Base-by-base conservation (phyloP, 225 moss, liverwort and hornwort genomes). In the Straminergon stramineum region DNA sequence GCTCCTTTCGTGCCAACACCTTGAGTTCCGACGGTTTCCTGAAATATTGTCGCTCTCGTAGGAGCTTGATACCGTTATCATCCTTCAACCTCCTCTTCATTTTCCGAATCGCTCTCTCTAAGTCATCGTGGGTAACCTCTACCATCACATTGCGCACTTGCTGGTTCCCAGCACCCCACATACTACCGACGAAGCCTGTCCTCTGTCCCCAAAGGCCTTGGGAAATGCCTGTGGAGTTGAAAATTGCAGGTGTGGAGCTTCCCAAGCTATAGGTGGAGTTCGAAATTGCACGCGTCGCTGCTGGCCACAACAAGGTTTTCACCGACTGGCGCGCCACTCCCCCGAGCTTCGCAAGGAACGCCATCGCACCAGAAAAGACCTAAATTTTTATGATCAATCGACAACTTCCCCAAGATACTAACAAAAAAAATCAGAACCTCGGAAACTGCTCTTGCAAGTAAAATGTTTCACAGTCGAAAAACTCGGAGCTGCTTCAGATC, bases 61-160 rank as follows among this genome's bases (percentile, higher is more conserved):
- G 89, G 85, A 86, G 75, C 83, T 86, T 94, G 90, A 98, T 94
- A 39, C 96, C 93, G 4, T 92, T 92, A 81, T 98, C 98, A 51
- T 97, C 98, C 89, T 97, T 98, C 91, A 97, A 90, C 66, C 88
- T 95, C 91, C 98, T 95, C 95, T 94, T 98, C 98, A 97, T 96
- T 89, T 94, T 96, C 63, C 98, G 93, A 74, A 98, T 94, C 3
- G 97, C 98, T 71, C 95, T 91, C 75, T 98, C 98, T 75, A 98
- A 70, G 90, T 98, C 96, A 61, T 97, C 97, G 37, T 94, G 93
- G 13, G 89, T 91, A 39, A 98, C 98, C 76, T 98, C 98, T 13
- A 98, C 98, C 93, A 97, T 94, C 78, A 98, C 95, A 83, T 84
- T 92, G 43, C 98, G 93, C 86, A 95, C 93, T 90, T 95, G 98